These are phyloP conservation scores for Arthromyces matolae DNA, from an alignment of 768 basidiomycete genomes.

Conservation along the genomic window DNA sequence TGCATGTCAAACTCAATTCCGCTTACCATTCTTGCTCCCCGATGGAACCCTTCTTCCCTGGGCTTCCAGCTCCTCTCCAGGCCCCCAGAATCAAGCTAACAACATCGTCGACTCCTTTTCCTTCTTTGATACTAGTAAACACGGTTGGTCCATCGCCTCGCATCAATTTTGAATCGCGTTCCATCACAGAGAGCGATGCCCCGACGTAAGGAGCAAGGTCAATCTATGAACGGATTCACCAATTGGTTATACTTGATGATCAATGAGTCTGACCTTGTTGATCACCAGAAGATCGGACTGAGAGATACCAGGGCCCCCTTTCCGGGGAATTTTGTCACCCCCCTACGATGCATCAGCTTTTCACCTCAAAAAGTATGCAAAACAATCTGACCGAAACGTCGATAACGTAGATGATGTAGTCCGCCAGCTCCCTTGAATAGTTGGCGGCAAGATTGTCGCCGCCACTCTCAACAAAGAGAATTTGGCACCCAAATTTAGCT, in stretches of 20 bases:
- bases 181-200: slow-evolving; percentile 94
- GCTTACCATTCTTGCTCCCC: slow-evolving; percentile 36
- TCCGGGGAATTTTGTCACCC: slow-evolving; percentile 97
- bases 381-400: slow-evolving; percentile 67
- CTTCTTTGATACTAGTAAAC: slow-evolving; percentile 80
- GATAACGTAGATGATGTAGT: slow-evolving; percentile 95
- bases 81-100: slow-evolving; percentile 78
- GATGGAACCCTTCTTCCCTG: slow-evolving; percentile 54
- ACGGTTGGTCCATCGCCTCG: slow-evolving; percentile 91
- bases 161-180: slow-evolving; percentile 89
- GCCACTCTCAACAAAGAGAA: slow-evolving; percentile 93
- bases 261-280: slow-evolving; percentile 67
- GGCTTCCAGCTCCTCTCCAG: slow-evolving; percentile 82
- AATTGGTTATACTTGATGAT: background rate
- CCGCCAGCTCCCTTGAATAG: slow-evolving; percentile 93
- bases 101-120: slow-evolving; percentile 77
- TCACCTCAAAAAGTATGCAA: background rate
- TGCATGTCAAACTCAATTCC: too few species aligned
- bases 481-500: slow-evolving; percentile 83
- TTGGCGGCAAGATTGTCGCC: slow-evolving; percentile 98
- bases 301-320: slow-evolving; percentile 97
- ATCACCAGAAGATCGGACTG: slow-evolving; percentile 92
- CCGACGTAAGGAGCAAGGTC: slow-evolving; percentile 92
- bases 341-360: too few species aligned
- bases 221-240: slow-evolving; percentile 45